phyloP scores from a whole-genome alignment of 306 rosid genomes.

The Chamaecrista fasciculata region DNA sequence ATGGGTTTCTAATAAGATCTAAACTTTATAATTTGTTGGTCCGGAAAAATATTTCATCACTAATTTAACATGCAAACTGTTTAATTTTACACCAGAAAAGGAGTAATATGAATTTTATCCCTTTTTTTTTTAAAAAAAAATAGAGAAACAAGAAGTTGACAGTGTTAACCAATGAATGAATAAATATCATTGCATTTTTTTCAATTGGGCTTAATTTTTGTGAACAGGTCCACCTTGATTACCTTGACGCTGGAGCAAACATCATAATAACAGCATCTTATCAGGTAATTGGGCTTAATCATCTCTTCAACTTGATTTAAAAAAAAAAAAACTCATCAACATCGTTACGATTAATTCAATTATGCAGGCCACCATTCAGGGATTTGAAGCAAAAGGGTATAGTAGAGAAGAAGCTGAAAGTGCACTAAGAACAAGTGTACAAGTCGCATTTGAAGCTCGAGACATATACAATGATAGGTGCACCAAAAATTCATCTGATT shows the following conservation, averaged over 20 bases:
- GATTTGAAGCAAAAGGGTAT: slow-evolving; percentile 81
- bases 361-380: slow-evolving; percentile 77
- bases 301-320: no score
- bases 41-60: no score
- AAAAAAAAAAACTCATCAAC: no score
- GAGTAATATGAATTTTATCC: neutral
- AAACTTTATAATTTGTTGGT: no score
- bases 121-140: no score
- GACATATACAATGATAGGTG: slow-evolving; percentile 53
- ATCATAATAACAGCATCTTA: slow-evolving; percentile 80
- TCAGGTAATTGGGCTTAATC: slow-evolving; percentile 67
- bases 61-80: neutral
- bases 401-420: slow-evolving; percentile 61
- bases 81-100: neutral
- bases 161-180: neutral
- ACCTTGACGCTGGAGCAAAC: slow-evolving; percentile 87
- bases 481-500: slow-evolving; percentile 53
- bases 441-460: slow-evolving; percentile 72
- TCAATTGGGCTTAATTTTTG: neutral
- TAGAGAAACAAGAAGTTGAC: no score
- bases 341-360: no score
- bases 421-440: slow-evolving; percentile 71
- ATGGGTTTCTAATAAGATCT: no score
- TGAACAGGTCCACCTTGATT: slow-evolving; percentile 85
- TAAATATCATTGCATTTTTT: neutral